Evolutionary conservation across 441 rosid species (phyloP).

Genomic region (Bocquillonia castaneifolia): DNA sequence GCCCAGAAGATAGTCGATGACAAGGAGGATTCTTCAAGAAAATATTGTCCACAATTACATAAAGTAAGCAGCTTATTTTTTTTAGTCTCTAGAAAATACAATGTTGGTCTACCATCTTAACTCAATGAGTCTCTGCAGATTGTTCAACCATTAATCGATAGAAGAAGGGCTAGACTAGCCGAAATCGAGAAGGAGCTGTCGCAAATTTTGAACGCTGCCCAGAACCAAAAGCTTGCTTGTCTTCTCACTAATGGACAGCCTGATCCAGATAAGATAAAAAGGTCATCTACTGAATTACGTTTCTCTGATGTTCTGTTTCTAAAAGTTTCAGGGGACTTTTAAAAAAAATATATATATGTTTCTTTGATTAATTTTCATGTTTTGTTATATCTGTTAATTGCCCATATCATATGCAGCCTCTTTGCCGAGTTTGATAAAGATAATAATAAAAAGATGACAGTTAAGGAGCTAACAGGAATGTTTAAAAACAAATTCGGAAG

Average conservation of each 20-base stretch:
- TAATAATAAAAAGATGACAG: constrained; percentile 5
- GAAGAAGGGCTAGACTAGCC: neutral
- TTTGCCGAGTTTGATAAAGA: constrained; percentile 15
- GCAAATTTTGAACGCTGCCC: neutral
- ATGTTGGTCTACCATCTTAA: neutral
- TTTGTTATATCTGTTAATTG: neutral
- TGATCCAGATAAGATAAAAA: constrained; percentile 11
- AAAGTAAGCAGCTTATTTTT: neutral
- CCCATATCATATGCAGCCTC: neutral
- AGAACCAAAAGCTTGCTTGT: constrained; percentile 8
- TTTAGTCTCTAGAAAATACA: neutral
- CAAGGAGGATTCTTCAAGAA: neutral
- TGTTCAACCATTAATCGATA: constrained; percentile 11
- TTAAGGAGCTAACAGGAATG: constrained; percentile 4
- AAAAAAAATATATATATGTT: too few species aligned
- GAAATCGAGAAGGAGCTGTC: constrained; percentile 10
- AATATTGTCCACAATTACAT: neutral
- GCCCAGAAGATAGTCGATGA: constrained; percentile 9
- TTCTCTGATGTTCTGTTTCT: neutral
- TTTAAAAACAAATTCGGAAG: neutral
- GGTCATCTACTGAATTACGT: neutral
- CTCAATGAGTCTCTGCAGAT: neutral
- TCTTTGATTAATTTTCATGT: neutral
- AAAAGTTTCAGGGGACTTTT: too few species aligned
- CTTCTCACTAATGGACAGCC: constrained; percentile 22